Evolutionary conservation across 208 protist genomes (phyloP).

Genomic region (Trypanosoma grayi): DNA sequence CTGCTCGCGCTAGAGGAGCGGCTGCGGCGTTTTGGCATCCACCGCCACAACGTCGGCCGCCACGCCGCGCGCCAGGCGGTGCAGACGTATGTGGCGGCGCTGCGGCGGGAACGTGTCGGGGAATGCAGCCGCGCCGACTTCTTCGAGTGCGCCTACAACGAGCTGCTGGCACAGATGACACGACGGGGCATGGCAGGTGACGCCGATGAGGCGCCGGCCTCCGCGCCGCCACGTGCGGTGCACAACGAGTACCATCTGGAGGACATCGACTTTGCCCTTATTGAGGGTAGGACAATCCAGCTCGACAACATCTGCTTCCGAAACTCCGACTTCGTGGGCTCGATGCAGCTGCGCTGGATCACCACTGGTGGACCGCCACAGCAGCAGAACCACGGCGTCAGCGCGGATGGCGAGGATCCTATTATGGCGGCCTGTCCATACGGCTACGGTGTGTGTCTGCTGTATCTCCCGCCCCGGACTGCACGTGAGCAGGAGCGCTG

Average conservation of each 20-base stretch:
- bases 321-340: conserved; percentile 12
- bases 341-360: conserved; percentile 21
- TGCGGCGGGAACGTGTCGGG: background rate
- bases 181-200: background rate
- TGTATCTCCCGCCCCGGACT: conserved; percentile 15
- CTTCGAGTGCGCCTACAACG: conserved; percentile 9
- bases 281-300: conserved; percentile 7
- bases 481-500: conserved; percentile 2
- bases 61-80: background rate
- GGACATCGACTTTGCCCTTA: conserved; percentile 7
- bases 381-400: background rate
- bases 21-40: conserved; percentile 19
- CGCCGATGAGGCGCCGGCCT: background rate
- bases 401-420: background rate
- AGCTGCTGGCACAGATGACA: background rate
- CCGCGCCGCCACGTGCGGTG: background rate
- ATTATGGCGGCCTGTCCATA: conserved; percentile 7
- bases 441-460: conserved; percentile 18
- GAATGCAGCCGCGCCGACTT: conserved; percentile 4
- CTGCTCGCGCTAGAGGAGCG: conserved; percentile 3
- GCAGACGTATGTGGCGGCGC: background rate
- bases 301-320: conserved; percentile 17
- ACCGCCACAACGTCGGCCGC: conserved; percentile 15
- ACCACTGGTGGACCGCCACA: background rate
- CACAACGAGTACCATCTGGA: conserved; percentile 7